Percentiles rank a stretch among this genome's conserved stretches.
These are phyloP conservation scores for Priceomyces medius DNA, from an alignment of 805 yeast species.

Conservation along the genomic window DNA sequence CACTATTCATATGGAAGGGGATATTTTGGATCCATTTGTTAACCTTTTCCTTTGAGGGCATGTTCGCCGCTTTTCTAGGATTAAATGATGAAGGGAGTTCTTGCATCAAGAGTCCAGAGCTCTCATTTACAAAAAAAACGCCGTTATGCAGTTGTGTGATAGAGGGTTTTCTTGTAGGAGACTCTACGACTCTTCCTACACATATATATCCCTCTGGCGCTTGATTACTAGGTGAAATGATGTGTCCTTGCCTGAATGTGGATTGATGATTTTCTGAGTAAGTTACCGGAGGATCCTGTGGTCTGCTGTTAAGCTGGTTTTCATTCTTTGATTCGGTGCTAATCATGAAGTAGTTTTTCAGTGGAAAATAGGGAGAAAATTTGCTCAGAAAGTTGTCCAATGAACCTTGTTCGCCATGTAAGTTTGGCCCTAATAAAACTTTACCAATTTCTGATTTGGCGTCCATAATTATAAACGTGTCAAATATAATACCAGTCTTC, in stretches of 20 bases:
- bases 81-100: conserved; percentile 51
- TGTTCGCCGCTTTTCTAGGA: conserved; percentile 61
- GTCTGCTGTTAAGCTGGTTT: conserved; percentile 4
- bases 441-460: neutral
- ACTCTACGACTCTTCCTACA: conserved; percentile 13
- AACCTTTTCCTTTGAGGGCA: conserved; percentile 68
- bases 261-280: conserved; percentile 6
- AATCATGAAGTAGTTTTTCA: conserved; percentile 7
- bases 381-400: conserved; percentile 7
- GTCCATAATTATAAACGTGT: conserved; percentile 2
- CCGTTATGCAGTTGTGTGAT: conserved; percentile 9
- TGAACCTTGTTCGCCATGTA: neutral
- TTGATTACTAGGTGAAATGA: conserved; percentile 12
- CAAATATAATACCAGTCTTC: neutral
- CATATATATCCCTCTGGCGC: conserved; percentile 15
- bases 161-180: conserved; percentile 6
- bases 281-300: conserved; percentile 1
- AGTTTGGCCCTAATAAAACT: neutral
- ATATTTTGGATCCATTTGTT: conserved; percentile 59
- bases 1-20: conserved; percentile 42
- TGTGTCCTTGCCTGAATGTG: conserved; percentile 9
- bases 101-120: conserved; percentile 1
- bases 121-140: conserved; percentile 6
- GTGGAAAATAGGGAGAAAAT: conserved; percentile 7
- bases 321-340: conserved; percentile 5